phyloP scores from a whole-genome alignment of 1,139 yeast species.

The Suzukiozyma palmioleophila region DNA sequence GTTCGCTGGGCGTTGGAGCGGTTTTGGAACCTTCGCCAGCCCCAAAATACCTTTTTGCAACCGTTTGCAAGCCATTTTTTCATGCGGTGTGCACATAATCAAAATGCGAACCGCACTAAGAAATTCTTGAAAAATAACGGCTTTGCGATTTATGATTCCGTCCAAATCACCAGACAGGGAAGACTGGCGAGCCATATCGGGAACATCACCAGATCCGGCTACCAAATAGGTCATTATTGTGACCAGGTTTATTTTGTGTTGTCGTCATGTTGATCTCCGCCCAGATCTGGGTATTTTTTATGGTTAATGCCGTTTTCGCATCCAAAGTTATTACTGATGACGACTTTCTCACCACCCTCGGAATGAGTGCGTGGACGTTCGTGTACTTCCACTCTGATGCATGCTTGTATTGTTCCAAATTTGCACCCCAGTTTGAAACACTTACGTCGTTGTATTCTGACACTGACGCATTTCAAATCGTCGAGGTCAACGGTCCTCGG shows the following conservation, averaged over 20 bases:
- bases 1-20: slow-evolving; percentile 13
- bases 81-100: too few relatives aligned
- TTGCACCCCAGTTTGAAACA: slow-evolving; percentile 35
- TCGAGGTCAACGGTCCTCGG: slow-evolving; percentile 25
- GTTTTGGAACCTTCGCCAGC: slow-evolving; percentile 20
- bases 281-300: neutral
- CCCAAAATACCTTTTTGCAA: slow-evolving; percentile 7
- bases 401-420: slow-evolving; percentile 33
- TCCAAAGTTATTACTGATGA: neutral
- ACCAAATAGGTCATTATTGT: too few relatives aligned
- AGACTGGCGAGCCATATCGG: too few relatives aligned
- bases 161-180: too few relatives aligned
- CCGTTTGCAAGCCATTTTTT: neutral
- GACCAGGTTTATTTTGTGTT: too few relatives aligned
- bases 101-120: too few relatives aligned
- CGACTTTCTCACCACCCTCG: slow-evolving; percentile 15
- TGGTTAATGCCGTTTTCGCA: neutral
- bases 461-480: slow-evolving; percentile 21
- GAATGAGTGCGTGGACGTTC: slow-evolving; percentile 27
- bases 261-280: too few relatives aligned
- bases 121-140: too few relatives aligned
- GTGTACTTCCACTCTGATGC: slow-evolving; percentile 38
- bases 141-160: too few relatives aligned
- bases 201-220: too few relatives aligned
- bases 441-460: slow-evolving; percentile 20